Conservation (phyloP, 352 stramenopile species). For the Phytophthora tentaculata region DNA sequence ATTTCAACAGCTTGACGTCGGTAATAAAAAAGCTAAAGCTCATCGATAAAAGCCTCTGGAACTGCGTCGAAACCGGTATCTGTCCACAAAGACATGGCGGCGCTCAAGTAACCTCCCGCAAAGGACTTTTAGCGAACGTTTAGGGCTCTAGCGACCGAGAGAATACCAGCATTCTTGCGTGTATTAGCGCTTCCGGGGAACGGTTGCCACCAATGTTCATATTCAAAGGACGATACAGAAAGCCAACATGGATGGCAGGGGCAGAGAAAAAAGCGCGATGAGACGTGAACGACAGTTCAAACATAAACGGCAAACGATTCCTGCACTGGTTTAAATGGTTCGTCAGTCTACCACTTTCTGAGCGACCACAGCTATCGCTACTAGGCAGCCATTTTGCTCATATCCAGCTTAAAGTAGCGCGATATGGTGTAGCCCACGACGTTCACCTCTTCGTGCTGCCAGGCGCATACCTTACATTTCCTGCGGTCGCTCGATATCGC, state of each 20-base stretch:
- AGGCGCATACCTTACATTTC: not conserved
- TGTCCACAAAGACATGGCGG: not conserved
- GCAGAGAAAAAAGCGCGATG: not conserved
- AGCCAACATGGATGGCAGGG: not conserved
- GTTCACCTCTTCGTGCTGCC: not conserved
- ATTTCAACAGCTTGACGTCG: not conserved
- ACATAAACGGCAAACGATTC: no score
- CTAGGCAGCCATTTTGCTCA: not conserved
- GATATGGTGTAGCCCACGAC: not conserved
- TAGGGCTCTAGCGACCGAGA: not conserved
- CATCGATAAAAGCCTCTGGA: not conserved
- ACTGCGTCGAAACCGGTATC: not conserved
- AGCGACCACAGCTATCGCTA: not conserved
- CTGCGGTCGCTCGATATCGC: not conserved
- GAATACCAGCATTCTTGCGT: not conserved
- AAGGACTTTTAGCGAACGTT: not conserved
- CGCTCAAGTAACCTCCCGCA: not conserved
- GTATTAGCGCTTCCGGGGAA: not conserved
- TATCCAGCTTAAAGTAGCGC: not conserved
- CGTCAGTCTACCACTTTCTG: not conserved
- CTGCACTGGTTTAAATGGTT: constrained; percentile 1
- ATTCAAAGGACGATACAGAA: not conserved
- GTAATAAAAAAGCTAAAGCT: not conserved
- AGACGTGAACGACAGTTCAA: not conserved
- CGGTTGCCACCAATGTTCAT: not conserved